Evolutionary conservation across 257 asterid species (phyloP), one percentile per base, ranked within the genome.

Genomic region (Coffea eugenioides): DNA sequence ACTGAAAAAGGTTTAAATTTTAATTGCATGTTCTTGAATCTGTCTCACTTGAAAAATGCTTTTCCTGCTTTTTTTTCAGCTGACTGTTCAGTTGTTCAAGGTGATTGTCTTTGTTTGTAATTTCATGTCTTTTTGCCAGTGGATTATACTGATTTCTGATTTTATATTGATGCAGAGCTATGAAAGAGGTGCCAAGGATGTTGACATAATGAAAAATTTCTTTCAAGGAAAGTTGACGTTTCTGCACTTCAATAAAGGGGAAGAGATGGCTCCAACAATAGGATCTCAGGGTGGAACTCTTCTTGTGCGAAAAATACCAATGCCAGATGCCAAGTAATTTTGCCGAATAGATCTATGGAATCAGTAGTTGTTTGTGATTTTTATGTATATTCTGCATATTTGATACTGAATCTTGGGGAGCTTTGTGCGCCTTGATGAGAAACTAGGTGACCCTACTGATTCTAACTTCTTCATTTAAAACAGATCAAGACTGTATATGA

Each of bases 251-350:
- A 87, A 84, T 85, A 92, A 92, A 87, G 99, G 97, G 81, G 89
- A 87, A 84, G 96, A 92, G 84, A 95, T 91, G 97, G 88, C 90
- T 56, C 97, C 99, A 64, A 80, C 88, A 51, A 76, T 92, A 68
- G 94, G 95, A 81, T 34, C 85, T 68, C 86, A 82, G 80, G 91
- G 91, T 57, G 94, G 92, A 82, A 93, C 98, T 72, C 92, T 93
- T 83, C 99, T 95, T 69, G 98, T 93, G 73, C 88, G 99, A 64
- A 95, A 91, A 88, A 81, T 95, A 80, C 94, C 97, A 39, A 39
- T 57, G 62, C 86, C 95, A 52, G 85, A 86, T 87, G 87, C 96
- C 71, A 88, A 52, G 97, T 95, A 93, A 75, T 83, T 83, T 73
- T 67, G 27, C 39, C 27, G 67, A 71, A 39, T 49, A 31, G 73